phyloP scores from a whole-genome alignment of 2,329 filamentous ascomycete species.

The Ploettnerulaceae sp. region DNA sequence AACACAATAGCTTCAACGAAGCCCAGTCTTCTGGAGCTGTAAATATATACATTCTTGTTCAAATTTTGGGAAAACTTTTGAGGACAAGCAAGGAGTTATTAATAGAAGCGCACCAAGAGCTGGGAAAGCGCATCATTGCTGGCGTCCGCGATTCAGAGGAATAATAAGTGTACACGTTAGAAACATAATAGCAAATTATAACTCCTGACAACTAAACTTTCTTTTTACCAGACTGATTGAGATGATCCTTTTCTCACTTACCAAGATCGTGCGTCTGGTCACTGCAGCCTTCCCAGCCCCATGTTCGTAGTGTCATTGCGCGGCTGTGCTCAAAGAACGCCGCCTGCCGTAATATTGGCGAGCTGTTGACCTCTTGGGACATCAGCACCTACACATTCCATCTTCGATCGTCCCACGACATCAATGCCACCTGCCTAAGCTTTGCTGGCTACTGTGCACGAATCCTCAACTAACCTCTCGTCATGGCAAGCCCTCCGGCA shows the following conservation, averaged over 20 bases:
- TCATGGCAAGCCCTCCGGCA: slow-evolving; percentile 53
- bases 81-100: too few relatives aligned
- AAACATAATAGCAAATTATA: slow-evolving; percentile 9
- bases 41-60: neutral
- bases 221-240: too few relatives aligned
- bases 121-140: slow-evolving; percentile 26
- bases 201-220: too few relatives aligned
- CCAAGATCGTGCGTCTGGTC: too few relatives aligned
- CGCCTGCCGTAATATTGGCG: slow-evolving; percentile 21
- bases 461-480: slow-evolving; percentile 19
- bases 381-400: slow-evolving; percentile 11
- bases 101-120: slow-evolving; percentile 31
- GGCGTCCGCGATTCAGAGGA: slow-evolving; percentile 14
- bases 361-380: slow-evolving; percentile 9
- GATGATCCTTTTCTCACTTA: too few relatives aligned
- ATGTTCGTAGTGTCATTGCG: slow-evolving; percentile 11
- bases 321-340: slow-evolving; percentile 15
- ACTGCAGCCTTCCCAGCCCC: too few relatives aligned
- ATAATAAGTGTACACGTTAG: slow-evolving; percentile 3
- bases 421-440: slow-evolving; percentile 27
- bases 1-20: neutral
- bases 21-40: neutral
- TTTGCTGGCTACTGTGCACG: slow-evolving; percentile 26
- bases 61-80: slow-evolving; percentile 2
- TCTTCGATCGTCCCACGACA: slow-evolving; percentile 14